Evolutionary conservation across 352 stramenopile genomes (phyloP), one percentile per base, ranked within the genome.

Genomic region (Pythium myriotylum): DNA sequence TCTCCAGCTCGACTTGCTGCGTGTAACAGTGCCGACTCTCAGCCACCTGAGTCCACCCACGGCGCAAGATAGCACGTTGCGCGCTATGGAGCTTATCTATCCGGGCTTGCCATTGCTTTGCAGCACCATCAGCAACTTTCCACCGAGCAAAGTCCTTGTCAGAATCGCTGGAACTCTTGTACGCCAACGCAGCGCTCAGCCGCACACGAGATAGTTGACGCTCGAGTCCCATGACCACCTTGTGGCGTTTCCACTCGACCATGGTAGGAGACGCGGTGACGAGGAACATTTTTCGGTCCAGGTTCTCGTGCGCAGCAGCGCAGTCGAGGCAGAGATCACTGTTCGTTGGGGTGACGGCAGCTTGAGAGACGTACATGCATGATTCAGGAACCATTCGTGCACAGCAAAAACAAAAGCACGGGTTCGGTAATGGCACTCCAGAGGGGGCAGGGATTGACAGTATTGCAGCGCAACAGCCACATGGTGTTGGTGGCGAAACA

Each of bases 361-460:
- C 42, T 35, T 57, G 33, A 9, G 50, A 23, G 7, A 47, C n/a
- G 50, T 57, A 57, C 50, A 57, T 57, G 3, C 41, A 39, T 3
- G 50, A 57, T 23, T 57, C 50, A 5, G 50, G 50, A 4, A 57
- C 50, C 50, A 57, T 48, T 9, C 50, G 50, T 16, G 50, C 50
- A n/a, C 50, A 57, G 50, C 50, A 57, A 47, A 57, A 57, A 37
- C 50, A 57, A 35, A 57, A 57, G 17, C 50, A 57, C 37, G 50
- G 20, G 35, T 57, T 57, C 5, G 50, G 50, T 14, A 48, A 24
- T 2, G 50, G 50, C 50, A 57, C 50, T 14, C 50, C 50, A 2
- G 50, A 57, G 9, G 50, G 50, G 8, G 50, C 20, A 7, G 50
- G 50, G 19, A 57, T 57, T 20, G 50, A 37, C 20, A 57, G 50